Conservation (phyloP, 352 stramenopile genomes). For the Phytophthora palmivora region DNA sequence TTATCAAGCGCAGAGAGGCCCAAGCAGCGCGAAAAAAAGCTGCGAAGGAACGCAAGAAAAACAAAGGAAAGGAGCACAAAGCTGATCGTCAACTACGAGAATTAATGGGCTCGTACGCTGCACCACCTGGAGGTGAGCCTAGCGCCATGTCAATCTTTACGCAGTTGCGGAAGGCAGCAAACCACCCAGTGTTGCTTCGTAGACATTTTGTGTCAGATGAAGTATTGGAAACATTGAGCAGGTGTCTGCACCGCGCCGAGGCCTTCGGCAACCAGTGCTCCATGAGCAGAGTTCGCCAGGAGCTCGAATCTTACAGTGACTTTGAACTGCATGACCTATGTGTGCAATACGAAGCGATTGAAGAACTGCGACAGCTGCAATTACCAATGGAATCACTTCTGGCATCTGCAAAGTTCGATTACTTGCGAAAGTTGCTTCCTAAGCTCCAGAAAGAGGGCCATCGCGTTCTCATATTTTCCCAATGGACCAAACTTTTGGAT, state of each 20-base stretch:
- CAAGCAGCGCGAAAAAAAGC: constrained; percentile 49
- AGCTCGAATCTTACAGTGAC: constrained; percentile 95
- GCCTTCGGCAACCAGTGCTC: constrained; percentile 89
- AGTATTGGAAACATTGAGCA: constrained; percentile 84
- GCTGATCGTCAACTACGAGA: constrained; percentile 52
- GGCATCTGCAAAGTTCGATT: constrained; percentile 95
- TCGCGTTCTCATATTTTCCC: constrained; percentile 97
- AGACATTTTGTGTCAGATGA: constrained; percentile 78
- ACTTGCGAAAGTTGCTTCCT: constrained; percentile 90
- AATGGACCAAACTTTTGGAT: constrained; percentile 96
- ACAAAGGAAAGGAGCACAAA: constrained; percentile 53
- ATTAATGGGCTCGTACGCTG: constrained; percentile 43
- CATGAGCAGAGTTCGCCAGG: constrained; percentile 87
- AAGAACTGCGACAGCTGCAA: constrained; percentile 86
- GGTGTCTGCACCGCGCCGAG: constrained; percentile 78
- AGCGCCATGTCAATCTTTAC: constrained; percentile 92
- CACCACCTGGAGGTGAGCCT: constrained; percentile 24
- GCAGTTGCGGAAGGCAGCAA: constrained; percentile 96
- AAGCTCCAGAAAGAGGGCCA: constrained; percentile 89
- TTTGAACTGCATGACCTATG: constrained; percentile 96
- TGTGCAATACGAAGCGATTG: constrained; percentile 84
- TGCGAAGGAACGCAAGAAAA: constrained; percentile 69
- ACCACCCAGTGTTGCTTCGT: constrained; percentile 96
- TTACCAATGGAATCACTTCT: constrained; percentile 91
- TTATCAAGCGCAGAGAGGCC: constrained; percentile 70